Percentiles rank a stretch among this genome's conserved stretches.
These are phyloP conservation scores for Populus alba DNA, from an alignment of 345 rosid genomes.

Conservation along the genomic window DNA sequence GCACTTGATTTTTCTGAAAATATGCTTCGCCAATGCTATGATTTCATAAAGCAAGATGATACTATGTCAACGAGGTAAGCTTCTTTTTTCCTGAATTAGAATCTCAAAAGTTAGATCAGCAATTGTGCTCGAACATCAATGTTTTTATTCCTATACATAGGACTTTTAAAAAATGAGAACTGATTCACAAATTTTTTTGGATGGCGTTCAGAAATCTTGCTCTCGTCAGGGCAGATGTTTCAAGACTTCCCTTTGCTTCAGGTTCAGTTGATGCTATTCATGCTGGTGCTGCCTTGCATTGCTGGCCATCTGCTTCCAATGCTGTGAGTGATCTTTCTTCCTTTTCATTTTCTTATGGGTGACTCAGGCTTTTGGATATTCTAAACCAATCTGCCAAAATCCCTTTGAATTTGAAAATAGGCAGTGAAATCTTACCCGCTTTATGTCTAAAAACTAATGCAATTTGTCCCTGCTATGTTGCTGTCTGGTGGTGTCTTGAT, in stretches of 20 bases:
- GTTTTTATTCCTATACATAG: neutral
- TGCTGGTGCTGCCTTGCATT: slow-evolving; percentile 93
- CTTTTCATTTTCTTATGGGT: neutral
- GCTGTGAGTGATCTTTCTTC: slow-evolving; percentile 53
- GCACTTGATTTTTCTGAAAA: slow-evolving; percentile 95
- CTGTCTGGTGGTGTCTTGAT: neutral
- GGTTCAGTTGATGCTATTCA: slow-evolving; percentile 86
- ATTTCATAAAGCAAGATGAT: slow-evolving; percentile 64
- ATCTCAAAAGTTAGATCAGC: neutral
- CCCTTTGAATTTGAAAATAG: neutral
- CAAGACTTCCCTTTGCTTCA: slow-evolving; percentile 81
- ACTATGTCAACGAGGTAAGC: slow-evolving; percentile 42
- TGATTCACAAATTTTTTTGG: slow-evolving; percentile 12
- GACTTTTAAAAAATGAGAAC: slow-evolving; percentile 8
- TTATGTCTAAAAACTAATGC: neutral
- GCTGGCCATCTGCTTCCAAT: slow-evolving; percentile 96
- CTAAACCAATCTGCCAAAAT: neutral
- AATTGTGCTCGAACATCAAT: neutral
- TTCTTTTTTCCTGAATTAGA: neutral
- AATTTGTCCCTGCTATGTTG: neutral
- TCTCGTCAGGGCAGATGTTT: slow-evolving; percentile 88
- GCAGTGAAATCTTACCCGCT: neutral
- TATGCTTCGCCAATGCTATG: slow-evolving; percentile 91
- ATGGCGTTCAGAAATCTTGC: slow-evolving; percentile 61
- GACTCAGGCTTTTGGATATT: neutral